Conservation (phyloP, 2,329 filamentous ascomycete species). For the Monilinia aucupariae region DNA sequence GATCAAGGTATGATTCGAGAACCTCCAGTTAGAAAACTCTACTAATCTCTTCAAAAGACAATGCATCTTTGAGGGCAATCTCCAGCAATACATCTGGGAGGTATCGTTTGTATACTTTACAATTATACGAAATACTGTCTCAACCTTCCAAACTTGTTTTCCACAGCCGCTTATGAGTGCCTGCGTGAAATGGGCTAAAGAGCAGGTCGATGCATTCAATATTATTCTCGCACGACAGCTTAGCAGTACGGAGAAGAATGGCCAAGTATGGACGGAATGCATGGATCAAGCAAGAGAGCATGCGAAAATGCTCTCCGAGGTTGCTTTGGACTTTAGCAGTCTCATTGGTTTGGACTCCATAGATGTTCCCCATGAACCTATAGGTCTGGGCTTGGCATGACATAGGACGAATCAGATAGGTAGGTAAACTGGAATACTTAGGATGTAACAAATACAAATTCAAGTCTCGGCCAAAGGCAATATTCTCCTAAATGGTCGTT, state of each 20-base stretch:
- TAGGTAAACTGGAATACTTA: neutral
- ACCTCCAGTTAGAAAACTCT: neutral
- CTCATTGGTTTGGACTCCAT: slow-evolving; percentile 59
- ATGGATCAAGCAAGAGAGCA: slow-evolving; percentile 77
- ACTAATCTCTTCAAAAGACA: slow-evolving; percentile 50
- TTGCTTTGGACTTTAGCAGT: slow-evolving; percentile 84
- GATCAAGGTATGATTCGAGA: slow-evolving; percentile 60
- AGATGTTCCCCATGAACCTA: slow-evolving; percentile 28
- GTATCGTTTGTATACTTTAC: slow-evolving; percentile 94
- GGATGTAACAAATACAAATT: neutral
- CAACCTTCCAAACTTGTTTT: slow-evolving; percentile 83
- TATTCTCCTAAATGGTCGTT: neutral
- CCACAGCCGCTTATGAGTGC: slow-evolving; percentile 83
- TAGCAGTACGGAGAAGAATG: slow-evolving; percentile 74
- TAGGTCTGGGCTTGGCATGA: slow-evolving; percentile 37
- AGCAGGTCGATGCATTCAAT: slow-evolving; percentile 89
- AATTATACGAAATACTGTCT: slow-evolving; percentile 87
- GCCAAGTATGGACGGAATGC: slow-evolving; percentile 74
- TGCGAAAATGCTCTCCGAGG: slow-evolving; percentile 71
- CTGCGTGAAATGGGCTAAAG: slow-evolving; percentile 97
- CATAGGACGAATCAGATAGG: neutral
- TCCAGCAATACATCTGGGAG: slow-evolving; percentile 91
- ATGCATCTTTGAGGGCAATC: slow-evolving; percentile 90
- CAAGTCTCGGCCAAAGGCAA: neutral
- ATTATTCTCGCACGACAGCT: slow-evolving; percentile 74